phyloP scores from a whole-genome alignment of 768 basidiomycete species.

The Exidia glandulosa region DNA sequence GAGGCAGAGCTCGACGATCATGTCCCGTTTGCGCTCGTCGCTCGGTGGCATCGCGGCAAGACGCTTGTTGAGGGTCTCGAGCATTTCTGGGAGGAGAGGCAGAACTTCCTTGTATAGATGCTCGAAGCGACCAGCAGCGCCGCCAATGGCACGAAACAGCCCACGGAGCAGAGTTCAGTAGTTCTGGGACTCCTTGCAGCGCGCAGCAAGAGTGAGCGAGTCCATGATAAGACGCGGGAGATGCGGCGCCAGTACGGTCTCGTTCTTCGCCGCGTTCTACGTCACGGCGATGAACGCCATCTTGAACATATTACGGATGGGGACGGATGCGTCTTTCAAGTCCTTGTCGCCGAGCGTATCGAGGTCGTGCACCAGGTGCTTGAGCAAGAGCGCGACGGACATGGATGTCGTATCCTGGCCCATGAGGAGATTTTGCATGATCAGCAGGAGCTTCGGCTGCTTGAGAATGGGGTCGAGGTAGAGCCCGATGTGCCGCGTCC shows the following conservation, averaged over 20 bases:
- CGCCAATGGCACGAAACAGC: conserved; percentile 86
- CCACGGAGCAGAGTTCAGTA: conserved; percentile 89
- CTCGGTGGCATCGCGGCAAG: conserved; percentile 68
- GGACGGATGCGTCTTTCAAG: conserved; percentile 68
- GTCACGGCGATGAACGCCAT: conserved; percentile 87
- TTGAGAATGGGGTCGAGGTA: conserved; percentile 74
- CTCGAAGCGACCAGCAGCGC: conserved; percentile 88
- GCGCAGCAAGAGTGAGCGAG: conserved; percentile 88
- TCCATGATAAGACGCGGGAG: conserved; percentile 90
- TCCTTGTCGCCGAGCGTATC: conserved; percentile 78
- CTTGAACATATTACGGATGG: conserved; percentile 89
- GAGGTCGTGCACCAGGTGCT: conserved; percentile 73
- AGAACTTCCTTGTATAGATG: conserved; percentile 91
- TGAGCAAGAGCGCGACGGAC: conserved; percentile 79
- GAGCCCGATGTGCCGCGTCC: conserved; percentile 86
- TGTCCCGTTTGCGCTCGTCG: conserved; percentile 54
- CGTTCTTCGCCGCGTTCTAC: conserved; percentile 61
- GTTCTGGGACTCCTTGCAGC: conserved; percentile 79
- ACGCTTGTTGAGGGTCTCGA: conserved; percentile 88
- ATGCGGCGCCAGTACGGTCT: conserved; percentile 87
- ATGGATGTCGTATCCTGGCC: conserved; percentile 70
- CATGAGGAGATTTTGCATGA: conserved; percentile 73
- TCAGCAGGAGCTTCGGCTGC: conserved; percentile 67
- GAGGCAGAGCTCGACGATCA: conserved; percentile 93
- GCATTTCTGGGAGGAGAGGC: conserved; percentile 91